Percentiles rank a stretch among this genome's conserved stretches.
Conservation (phyloP, 2,329 filamentous ascomycete species). For the Talaromyces amestolkiae region DNA sequence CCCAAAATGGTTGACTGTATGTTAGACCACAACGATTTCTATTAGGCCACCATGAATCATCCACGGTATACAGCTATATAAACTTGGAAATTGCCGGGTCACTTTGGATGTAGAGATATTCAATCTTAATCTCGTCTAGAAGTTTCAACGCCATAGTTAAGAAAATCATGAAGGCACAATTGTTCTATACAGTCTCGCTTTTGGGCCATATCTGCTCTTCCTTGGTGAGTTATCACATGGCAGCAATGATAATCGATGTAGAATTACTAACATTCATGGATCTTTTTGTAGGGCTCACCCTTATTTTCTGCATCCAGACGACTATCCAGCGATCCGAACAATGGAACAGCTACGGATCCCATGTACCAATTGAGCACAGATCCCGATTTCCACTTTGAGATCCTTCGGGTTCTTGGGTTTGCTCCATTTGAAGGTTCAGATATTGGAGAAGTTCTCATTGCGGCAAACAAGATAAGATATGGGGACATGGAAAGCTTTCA, state of each 20-base stretch:
- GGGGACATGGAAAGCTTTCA: constrained; percentile 43
- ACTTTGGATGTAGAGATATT: neutral
- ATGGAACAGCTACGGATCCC: neutral
- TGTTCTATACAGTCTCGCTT: neutral
- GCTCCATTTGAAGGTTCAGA: constrained; percentile 39
- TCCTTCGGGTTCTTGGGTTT: constrained; percentile 40
- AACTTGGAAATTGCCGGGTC: neutral
- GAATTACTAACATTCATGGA: neutral
- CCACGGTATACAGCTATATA: neutral
- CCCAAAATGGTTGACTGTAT: neutral
- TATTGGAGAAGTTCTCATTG: constrained; percentile 41
- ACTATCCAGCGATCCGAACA: neutral
- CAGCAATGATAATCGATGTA: neutral
- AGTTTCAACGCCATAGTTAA: neutral
- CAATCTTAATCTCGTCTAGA: neutral
- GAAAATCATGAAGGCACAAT: neutral
- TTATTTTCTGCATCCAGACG: neutral
- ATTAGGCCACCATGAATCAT: neutral
- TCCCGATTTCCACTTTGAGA: constrained; percentile 43
- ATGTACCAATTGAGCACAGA: constrained; percentile 22
- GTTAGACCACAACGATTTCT: neutral
- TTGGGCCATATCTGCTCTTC: neutral
- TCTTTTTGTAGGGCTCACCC: neutral
- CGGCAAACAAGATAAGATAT: constrained; percentile 36
- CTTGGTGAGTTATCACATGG: neutral